phyloP scores from a whole-genome alignment of 2,329 filamentous ascomycete species.

The Fusarium lateritium region DNA sequence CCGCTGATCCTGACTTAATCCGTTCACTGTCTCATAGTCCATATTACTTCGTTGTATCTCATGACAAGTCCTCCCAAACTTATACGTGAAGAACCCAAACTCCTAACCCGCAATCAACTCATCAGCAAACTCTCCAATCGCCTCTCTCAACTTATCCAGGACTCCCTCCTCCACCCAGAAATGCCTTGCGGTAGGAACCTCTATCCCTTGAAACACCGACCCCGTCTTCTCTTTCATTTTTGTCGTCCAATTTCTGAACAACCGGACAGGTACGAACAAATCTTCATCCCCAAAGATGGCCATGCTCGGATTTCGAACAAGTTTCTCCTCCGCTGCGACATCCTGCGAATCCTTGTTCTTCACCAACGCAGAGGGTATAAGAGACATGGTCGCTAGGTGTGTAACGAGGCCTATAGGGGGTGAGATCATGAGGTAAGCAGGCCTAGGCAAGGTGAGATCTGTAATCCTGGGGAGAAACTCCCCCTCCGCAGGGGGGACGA shows the following conservation, averaged over 20 bases:
- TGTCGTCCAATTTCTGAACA: constrained; percentile 76
- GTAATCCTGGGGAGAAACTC: constrained; percentile 52
- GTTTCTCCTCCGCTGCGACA: constrained; percentile 65
- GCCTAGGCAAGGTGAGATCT: constrained; percentile 56
- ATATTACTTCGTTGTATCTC: background rate
- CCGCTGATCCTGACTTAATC: too few relatives aligned
- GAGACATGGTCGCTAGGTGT: constrained; percentile 73
- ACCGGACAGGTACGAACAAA: constrained; percentile 76
- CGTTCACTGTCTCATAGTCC: background rate
- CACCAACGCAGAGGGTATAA: constrained; percentile 55
- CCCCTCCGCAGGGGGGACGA: constrained; percentile 25
- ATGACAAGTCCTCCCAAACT: background rate
- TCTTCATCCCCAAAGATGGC: constrained; percentile 84
- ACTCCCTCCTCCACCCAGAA: constrained; percentile 74
- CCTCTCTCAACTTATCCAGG: constrained; percentile 50
- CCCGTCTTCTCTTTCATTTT: constrained; percentile 61
- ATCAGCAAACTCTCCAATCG: constrained; percentile 49
- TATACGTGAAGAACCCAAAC: background rate
- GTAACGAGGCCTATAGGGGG: constrained; percentile 74
- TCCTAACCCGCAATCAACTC: constrained; percentile 32
- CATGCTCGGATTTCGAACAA: constrained; percentile 73
- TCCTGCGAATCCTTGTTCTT: constrained; percentile 46
- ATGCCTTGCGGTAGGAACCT: constrained; percentile 70
- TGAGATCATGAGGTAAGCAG: constrained; percentile 76
- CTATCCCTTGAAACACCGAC: constrained; percentile 63